Percentiles rank a stretch among this genome's conserved stretches.
phyloP scores from a whole-genome alignment of 192 early-diverging fungal genomes.

The Entomortierella lignicola region DNA sequence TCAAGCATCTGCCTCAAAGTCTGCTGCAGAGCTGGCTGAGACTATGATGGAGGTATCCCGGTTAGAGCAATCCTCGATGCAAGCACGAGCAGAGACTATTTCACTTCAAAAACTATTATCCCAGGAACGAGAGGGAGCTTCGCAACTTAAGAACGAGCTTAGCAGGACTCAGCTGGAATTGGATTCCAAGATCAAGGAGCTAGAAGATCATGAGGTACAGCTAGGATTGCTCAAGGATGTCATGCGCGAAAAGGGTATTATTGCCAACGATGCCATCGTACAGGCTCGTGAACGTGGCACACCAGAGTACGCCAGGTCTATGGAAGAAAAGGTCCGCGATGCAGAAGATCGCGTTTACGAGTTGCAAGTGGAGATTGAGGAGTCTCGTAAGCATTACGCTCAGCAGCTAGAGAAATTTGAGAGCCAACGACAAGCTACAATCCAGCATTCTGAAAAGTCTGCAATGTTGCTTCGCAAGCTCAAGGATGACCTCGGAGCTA shows the following conservation, averaged over 20 bases:
- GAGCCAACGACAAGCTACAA: slow-evolving; percentile 29
- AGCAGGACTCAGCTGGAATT: slow-evolving; percentile 55
- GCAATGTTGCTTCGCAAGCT: slow-evolving; percentile 32
- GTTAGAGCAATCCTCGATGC: slow-evolving; percentile 60
- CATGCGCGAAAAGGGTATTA: slow-evolving; percentile 60
- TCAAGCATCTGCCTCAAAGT: slow-evolving; percentile 31
- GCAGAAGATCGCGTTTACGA: slow-evolving; percentile 20
- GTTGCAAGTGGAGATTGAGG: slow-evolving; percentile 29
- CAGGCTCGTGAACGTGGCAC: slow-evolving; percentile 35
- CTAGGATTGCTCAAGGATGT: slow-evolving; percentile 65
- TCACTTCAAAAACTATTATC: slow-evolving; percentile 55
- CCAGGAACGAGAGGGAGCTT: slow-evolving; percentile 55
- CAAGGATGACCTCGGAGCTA: slow-evolving; percentile 38
- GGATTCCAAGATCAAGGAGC: slow-evolving; percentile 48
- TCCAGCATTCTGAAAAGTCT: slow-evolving; percentile 41
- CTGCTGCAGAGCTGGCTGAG: slow-evolving; percentile 54
- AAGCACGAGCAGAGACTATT: slow-evolving; percentile 58
- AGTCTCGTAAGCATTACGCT: slow-evolving; percentile 4
- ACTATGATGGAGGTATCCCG: slow-evolving; percentile 58
- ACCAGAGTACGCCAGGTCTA: slow-evolving; percentile 22
- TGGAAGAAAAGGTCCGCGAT: slow-evolving; percentile 28
- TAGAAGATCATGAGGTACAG: slow-evolving; percentile 66
- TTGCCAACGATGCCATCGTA: slow-evolving; percentile 44
- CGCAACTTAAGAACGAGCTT: slow-evolving; percentile 43
- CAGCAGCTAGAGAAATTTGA: slow-evolving; percentile 29